These are phyloP conservation scores for Apium graveolens DNA, from an alignment of 129 eudicot species.

Conservation along the genomic window DNA sequence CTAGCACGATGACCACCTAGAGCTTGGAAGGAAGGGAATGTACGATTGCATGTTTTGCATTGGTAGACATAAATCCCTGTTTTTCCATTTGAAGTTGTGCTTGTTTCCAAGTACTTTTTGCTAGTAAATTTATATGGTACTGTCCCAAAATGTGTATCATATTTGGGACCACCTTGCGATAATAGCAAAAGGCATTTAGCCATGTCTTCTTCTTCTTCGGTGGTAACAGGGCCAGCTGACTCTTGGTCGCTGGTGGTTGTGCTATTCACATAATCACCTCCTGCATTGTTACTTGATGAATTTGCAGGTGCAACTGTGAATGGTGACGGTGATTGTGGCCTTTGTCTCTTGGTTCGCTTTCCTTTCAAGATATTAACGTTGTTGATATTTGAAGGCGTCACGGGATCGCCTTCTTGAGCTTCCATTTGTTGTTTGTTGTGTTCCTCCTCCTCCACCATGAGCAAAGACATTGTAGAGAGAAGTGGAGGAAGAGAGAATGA, in stretches of 20 bases:
- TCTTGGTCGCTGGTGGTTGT: slow-evolving; percentile 9
- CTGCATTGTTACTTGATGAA: slow-evolving; percentile 4
- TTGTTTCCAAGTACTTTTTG: slow-evolving; percentile 2
- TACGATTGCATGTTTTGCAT: slow-evolving; percentile 3
- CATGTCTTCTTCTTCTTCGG: neutral
- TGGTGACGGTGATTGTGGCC: slow-evolving; percentile 65
- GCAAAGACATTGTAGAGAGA: neutral
- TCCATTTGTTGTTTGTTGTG: neutral
- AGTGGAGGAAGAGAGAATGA: slow-evolving; percentile 16
- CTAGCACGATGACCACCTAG: slow-evolving; percentile 4
- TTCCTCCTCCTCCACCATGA: slow-evolving; percentile 17
- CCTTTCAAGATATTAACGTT: slow-evolving; percentile 35
- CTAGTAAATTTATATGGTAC: neutral
- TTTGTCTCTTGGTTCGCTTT: slow-evolving; percentile 77
- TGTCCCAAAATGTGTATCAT: neutral
- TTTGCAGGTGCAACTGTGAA: slow-evolving; percentile 22
- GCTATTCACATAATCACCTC: slow-evolving; percentile 8
- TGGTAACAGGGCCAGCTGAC: neutral
- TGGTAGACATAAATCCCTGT: neutral
- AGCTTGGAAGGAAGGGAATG: slow-evolving; percentile 7
- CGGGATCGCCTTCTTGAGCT: neutral
- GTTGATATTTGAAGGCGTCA: slow-evolving; percentile 2
- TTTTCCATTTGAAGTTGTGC: slow-evolving; percentile 1
- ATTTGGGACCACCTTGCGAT: neutral
- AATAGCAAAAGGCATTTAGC: neutral